A percentile compares a stretch with the other conserved stretches of the same genome.
These are phyloP conservation scores for Solanum arcanum DNA, from an alignment of 257 asterid species.

Conservation along the genomic window DNA sequence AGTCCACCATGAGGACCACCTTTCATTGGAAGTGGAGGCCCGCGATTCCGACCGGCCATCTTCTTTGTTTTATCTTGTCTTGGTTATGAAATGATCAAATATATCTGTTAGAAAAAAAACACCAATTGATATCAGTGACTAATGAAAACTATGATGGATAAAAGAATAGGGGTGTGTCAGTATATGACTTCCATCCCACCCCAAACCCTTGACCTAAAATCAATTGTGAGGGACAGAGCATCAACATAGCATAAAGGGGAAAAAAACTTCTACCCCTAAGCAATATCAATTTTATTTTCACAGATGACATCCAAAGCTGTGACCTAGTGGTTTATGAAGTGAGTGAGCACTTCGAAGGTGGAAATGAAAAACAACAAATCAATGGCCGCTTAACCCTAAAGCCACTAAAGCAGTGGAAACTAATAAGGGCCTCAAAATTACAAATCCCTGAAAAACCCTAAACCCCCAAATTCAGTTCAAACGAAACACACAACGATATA, in stretches of 20 bases:
- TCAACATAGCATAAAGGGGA: not conserved
- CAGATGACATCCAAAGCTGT: not conserved
- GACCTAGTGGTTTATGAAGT: not conserved
- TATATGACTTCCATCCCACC: not conserved
- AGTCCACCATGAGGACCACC: constrained; percentile 51
- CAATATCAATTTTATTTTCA: not conserved
- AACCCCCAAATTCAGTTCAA: not conserved
- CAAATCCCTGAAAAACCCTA: not conserved
- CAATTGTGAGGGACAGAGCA: not conserved
- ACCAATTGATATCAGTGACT: not conserved
- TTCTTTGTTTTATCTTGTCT: not conserved
- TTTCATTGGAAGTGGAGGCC: constrained; percentile 51
- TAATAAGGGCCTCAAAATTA: not conserved
- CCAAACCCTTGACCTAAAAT: not conserved
- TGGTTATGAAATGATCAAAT: not conserved
- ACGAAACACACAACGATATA: not conserved
- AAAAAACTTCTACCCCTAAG: too few species aligned
- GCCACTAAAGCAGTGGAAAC: not conserved
- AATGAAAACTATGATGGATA: not conserved
- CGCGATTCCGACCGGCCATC: constrained; percentile 80
- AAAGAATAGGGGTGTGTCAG: not conserved
- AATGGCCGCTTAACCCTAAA: not conserved
- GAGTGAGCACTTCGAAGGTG: not conserved
- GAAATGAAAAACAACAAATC: not conserved
- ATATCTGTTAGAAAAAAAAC: not conserved